Base-by-base conservation (phyloP, 768 basidiomycete genomes). In the Lentinula boryana region DNA sequence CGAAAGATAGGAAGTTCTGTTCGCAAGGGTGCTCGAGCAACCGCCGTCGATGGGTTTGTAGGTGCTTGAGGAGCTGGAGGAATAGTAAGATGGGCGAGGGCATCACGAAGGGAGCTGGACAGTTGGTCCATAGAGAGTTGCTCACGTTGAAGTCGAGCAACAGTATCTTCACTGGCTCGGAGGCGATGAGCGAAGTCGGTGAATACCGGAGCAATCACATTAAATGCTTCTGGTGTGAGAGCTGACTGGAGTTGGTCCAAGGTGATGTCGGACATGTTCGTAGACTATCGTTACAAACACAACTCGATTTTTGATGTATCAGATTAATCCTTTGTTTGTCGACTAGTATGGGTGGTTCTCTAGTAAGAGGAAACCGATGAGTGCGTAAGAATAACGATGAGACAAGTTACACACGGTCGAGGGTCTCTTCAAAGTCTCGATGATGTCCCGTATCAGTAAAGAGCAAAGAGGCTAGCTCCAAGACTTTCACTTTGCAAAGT, bases 401-500 rank as follows among this genome's bases (percentile, higher is more conserved):
- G 18, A 23, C 31, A 35, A 40, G 8, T 15, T 35, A 32, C 16
- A 2, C 35, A 54, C 53, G 10, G 23, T 32, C 35, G 53, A 54
- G 53, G 10, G 15, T 50, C 10, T n/a, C n/a, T n/a, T 12, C 53
- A 23, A 36, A 52, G 53, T 54, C 23, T 54, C 35, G 6, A 51
- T 10, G 50, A 35, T 51, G n/a, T n/a, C n/a, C n/a, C n/a, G 5
- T 18, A 51, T 5, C 33, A n/a, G 50, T 43, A n/a, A 16, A 35
- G n/a, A 36, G n/a, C n/a, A 5, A n/a, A 8, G 4, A 54, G 27
- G 53, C 32, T 35, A 40, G 16, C 4, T 18, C n/a, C n/a, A 40
- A 36, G 21, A 35, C 53, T 31, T 54, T 54, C 53, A 54, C 53
- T 54, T 54, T 54, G n/a, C 18, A 54, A 54, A 54, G 53, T 54